phyloP scores from a whole-genome alignment of 2,329 filamentous ascomycete genomes.

The Clathrospora elynae region DNA sequence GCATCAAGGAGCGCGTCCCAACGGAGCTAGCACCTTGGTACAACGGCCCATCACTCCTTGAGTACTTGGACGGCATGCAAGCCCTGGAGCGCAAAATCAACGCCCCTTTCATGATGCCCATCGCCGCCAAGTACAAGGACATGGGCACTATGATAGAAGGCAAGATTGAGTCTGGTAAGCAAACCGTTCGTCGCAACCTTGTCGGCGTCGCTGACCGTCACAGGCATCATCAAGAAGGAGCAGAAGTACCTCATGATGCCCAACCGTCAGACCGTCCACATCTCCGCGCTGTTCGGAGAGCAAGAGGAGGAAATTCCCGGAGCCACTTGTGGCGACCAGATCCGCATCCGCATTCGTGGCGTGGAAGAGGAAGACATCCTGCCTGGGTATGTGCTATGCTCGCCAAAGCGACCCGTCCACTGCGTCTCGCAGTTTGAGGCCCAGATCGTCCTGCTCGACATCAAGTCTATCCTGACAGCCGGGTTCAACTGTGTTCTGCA shows the following conservation, averaged over 20 bases:
- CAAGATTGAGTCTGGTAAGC: slow-evolving; percentile 80
- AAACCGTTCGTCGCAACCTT: not conserved
- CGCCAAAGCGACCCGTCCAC: slow-evolving; percentile 90
- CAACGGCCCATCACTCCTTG: slow-evolving; percentile 85
- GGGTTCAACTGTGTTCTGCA: slow-evolving; percentile 98
- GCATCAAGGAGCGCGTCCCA: slow-evolving; percentile 84
- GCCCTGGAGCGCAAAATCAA: slow-evolving; percentile 94
- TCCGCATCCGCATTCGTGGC: slow-evolving; percentile 87
- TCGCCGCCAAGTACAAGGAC: slow-evolving; percentile 94
- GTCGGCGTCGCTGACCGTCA: not conserved
- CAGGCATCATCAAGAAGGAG: slow-evolving; percentile 16
- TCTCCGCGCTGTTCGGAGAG: slow-evolving; percentile 89
- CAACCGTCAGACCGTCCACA: slow-evolving; percentile 79
- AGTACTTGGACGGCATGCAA: slow-evolving; percentile 93
- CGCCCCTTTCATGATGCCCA: slow-evolving; percentile 98
- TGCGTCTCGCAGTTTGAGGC: slow-evolving; percentile 90
- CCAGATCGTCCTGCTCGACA: slow-evolving; percentile 91
- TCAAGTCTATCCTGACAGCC: slow-evolving; percentile 90
- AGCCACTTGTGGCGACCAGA: slow-evolving; percentile 91
- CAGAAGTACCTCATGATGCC: slow-evolving; percentile 83
- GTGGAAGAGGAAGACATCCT: slow-evolving; percentile 97
- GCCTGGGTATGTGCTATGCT: slow-evolving; percentile 95
- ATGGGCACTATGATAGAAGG: slow-evolving; percentile 98
- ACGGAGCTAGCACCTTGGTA: slow-evolving; percentile 81
- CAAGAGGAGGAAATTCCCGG: slow-evolving; percentile 87